Evolutionary conservation across 192 early-diverging fungal genomes (phyloP), one percentile per base, ranked within the genome.

Genomic region (Jimgerdemannia flammicorona): DNA sequence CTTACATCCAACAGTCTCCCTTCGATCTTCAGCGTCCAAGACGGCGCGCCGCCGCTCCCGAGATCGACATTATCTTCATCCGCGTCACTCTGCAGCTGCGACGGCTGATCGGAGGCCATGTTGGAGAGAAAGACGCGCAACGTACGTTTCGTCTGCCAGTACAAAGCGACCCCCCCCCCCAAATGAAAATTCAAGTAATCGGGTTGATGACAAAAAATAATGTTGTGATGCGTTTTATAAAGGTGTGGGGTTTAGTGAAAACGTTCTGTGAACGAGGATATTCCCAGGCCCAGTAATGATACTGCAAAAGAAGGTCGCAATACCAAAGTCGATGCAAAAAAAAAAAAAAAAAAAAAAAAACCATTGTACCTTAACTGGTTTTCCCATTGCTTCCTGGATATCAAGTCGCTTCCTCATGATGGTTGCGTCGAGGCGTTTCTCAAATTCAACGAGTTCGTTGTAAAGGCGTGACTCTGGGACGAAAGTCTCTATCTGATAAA

Each of bases 41-140:
- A 91, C 7, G 95, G 96, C 67, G 89, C 84, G 42, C 79, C 82
- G 49, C 72, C 81, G 40, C 69, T 79, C 71, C 78, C 86, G 42
- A 80, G 85, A 68, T 86, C 89, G 71, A 87, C 64, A 70, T 76
- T 77, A 43, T 78, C 71, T 19, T 81, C 81, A 43, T 83, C 82
- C 42, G 79, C 79, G 3, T 89, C 85, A 7, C 75, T 78, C n/a
- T 84, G 78, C 19, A 80, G 80, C 29, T 84, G 79, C 54, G 66
- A 68, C 9, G 67, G 40, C 81, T 98, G 96, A 81, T 97, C 93
- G 4, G 90, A 81, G 40, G 95, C 87, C 6, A 89, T 80, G 74
- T 97, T 97, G n/a, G 95, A 96, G 70, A 99, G 77, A 78, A 96
- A 97, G n/a, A 99, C 84, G 20, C 97, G 90, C 77, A 99, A 77